phyloP scores from a whole-genome alignment of 768 basidiomycete species.

The Daedaleopsis sinensis region DNA sequence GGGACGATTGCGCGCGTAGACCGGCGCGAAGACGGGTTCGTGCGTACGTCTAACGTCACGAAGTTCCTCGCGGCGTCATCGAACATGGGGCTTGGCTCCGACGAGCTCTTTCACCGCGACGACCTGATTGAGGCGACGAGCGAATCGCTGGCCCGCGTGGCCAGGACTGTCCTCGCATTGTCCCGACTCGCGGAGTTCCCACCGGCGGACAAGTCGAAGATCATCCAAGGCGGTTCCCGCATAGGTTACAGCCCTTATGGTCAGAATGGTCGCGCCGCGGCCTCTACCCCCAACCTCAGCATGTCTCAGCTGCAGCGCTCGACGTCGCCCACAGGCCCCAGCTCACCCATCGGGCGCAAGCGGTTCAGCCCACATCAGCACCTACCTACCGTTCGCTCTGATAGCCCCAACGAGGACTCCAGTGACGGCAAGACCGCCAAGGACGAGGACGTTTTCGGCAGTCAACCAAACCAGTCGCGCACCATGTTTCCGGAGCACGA shows the following conservation, averaged over 20 bases:
- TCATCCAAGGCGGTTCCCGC: slow-evolving; percentile 41
- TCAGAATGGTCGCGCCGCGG: slow-evolving; percentile 49
- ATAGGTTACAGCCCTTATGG: slow-evolving; percentile 27
- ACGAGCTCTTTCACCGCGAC: slow-evolving; percentile 68
- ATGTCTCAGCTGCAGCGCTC: slow-evolving; percentile 37
- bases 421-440: slow-evolving; percentile 34
- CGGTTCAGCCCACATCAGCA: slow-evolving; percentile 54
- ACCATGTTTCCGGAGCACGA: slow-evolving; percentile 37
- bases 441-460: slow-evolving; percentile 25
- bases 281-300: slow-evolving; percentile 65
- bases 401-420: slow-evolving; percentile 52
- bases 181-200: slow-evolving; percentile 63
- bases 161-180: slow-evolving; percentile 70
- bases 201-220: slow-evolving; percentile 46
- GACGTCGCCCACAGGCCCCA: slow-evolving; percentile 35
- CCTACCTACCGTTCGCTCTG: slow-evolving; percentile 56
- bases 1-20: slow-evolving; percentile 64
- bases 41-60: slow-evolving; percentile 70
- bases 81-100: slow-evolving; percentile 60
- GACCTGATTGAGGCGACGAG: slow-evolving; percentile 65
- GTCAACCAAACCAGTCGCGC: slow-evolving; percentile 16
- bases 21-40: slow-evolving; percentile 65
- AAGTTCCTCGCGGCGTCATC: slow-evolving; percentile 80
- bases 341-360: slow-evolving; percentile 43
- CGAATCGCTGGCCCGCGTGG: slow-evolving; percentile 72